These are phyloP conservation scores for Pythium monospermum DNA, from an alignment of 352 stramenopile species.

Conservation along the genomic window DNA sequence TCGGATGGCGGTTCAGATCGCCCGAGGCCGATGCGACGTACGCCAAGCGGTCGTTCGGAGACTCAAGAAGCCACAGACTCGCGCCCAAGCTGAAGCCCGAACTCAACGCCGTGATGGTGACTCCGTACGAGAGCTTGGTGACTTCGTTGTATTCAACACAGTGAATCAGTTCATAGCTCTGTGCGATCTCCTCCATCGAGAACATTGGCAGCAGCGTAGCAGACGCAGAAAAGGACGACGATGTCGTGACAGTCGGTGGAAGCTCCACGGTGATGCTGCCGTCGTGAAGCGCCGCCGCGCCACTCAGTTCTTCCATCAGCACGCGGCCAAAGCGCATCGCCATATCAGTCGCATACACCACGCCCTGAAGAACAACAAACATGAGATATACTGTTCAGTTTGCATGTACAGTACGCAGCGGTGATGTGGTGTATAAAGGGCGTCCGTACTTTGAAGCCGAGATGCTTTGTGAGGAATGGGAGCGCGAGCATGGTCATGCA, in stretches of 20 bases:
- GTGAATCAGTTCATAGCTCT: conserved; percentile 37
- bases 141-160: conserved; percentile 63
- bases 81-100: conserved; percentile 70
- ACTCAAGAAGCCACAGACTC: conserved; percentile 68
- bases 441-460: conserved; percentile 58
- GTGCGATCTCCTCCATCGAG: conserved; percentile 40
- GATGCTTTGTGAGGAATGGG: conserved; percentile 62
- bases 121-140: conserved; percentile 51
- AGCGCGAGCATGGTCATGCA: conserved; percentile 61
- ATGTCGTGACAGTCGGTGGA: background rate
- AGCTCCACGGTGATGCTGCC: conserved; percentile 7
- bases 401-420: background rate
- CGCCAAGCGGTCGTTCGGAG: conserved; percentile 56
- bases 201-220: conserved; percentile 17
- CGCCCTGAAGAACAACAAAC: conserved; percentile 23
- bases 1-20: conserved; percentile 82
- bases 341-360: conserved; percentile 67
- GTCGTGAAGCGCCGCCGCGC: conserved; percentile 13
- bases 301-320: conserved; percentile 58
- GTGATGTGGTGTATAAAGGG: background rate
- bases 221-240: background rate
- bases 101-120: conserved; percentile 68
- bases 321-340: conserved; percentile 62
- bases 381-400: background rate
- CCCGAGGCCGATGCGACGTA: conserved; percentile 74